phyloP scores from a whole-genome alignment of 306 rosid species.

The Gillenia trifoliata region DNA sequence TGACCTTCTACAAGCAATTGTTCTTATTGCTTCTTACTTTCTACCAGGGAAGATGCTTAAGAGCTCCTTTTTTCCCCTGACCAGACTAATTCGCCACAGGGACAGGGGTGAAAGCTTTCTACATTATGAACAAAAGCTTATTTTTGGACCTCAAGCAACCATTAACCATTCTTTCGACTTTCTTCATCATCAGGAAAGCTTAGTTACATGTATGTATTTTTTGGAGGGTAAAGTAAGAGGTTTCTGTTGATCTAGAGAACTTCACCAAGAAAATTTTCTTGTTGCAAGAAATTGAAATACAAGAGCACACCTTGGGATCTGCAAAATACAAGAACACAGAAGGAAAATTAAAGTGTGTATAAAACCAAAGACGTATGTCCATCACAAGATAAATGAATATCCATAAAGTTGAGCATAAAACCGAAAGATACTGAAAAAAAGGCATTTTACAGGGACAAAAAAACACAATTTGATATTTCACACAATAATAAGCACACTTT shows the following conservation, averaged over 20 bases:
- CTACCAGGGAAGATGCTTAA: not conserved
- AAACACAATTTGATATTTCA: not conserved
- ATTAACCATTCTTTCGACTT: no score
- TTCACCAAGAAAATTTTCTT: slow-evolving; percentile 22
- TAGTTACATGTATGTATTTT: not conserved
- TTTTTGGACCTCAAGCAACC: no score
- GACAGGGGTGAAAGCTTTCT: not conserved
- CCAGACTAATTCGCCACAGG: not conserved
- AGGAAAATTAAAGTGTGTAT: not conserved
- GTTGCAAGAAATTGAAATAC: slow-evolving; percentile 28
- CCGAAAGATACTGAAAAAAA: not conserved
- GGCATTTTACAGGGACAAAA: not conserved
- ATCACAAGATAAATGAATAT: slow-evolving; percentile 10
- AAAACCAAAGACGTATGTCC: slow-evolving; percentile 9
- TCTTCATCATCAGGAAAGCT: not conserved
- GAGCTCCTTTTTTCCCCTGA: not conserved
- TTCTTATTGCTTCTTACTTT: not conserved
- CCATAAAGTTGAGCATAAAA: not conserved
- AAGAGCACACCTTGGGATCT: slow-evolving; percentile 84
- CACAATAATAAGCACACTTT: no score
- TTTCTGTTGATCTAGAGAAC: slow-evolving; percentile 14
- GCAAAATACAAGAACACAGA: slow-evolving; percentile 38
- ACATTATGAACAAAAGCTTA: no score
- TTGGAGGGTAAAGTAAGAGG: not conserved
- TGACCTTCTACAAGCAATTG: not conserved